A percentile compares a stretch with the other conserved stretches of the same genome.
phyloP scores from a whole-genome alignment of 306 rosid genomes.

The Sophora flavescens region DNA sequence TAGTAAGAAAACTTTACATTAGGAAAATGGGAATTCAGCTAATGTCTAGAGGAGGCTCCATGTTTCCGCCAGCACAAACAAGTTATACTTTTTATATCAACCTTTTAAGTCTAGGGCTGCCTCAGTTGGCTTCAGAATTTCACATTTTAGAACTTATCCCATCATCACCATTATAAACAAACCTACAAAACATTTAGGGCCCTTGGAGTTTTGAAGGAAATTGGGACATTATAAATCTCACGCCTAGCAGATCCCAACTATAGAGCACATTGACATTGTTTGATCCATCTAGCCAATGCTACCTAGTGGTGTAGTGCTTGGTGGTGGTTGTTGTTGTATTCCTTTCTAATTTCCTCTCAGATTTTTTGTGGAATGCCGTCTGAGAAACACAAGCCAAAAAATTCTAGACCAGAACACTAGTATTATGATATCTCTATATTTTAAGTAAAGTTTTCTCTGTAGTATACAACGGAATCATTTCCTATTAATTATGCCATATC shows the following conservation, averaged over 20 bases:
- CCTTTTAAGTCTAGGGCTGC: neutral
- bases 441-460: neutral
- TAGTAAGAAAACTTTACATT: neutral
- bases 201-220: neutral
- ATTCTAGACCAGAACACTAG: neutral
- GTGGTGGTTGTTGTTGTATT: neutral
- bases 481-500: neutral
- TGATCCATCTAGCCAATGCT: neutral
- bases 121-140: neutral
- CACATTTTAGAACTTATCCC: neutral
- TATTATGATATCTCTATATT: neutral
- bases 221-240: neutral
- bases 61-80: too few species aligned
- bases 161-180: neutral
- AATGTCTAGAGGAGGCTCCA: neutral
- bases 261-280: neutral
- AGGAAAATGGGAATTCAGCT: neutral
- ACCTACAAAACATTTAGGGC: neutral
- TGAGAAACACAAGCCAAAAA: neutral
- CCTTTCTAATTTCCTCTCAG: neutral
- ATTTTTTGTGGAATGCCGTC: neutral
- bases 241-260: neutral
- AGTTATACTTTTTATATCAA: too few species aligned
- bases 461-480: conserved; percentile 19
- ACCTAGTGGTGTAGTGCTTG: neutral